Base-by-base conservation (phyloP, 176 grass and related monocot species). In the Alopecurus myosuroides region DNA sequence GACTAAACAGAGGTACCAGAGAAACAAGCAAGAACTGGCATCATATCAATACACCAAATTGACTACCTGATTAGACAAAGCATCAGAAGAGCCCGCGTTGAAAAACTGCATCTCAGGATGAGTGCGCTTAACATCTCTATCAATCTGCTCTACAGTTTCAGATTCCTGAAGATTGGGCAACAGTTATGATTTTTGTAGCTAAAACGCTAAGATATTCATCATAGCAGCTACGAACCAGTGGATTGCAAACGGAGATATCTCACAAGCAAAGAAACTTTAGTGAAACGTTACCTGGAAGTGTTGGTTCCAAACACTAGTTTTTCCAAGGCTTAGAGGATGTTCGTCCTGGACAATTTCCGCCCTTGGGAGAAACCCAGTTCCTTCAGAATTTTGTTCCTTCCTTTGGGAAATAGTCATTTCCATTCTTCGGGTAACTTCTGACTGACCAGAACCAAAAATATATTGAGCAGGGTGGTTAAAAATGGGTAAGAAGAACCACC, bases 91-190 rank as follows among this genome's bases (percentile, higher is more conserved):
- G 72, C 90, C 85, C 3, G 85, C 91, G 68, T 87, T 94, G 73
- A 98, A 98, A 89, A 98, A 98, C 57, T 88, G 82, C 87, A 98
- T 95, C 79, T 98, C 96, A 57, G 96, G 96, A 92, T 98, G 96
- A 50, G 96, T 98, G 37, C 93, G 93, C 63, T 94, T 98, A 82
- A 95, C 96, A 87, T 98, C 96, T 89, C 93, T 91, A 89, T 98
- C 96, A 65, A 98, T 98, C 85, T 98, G 96, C 58, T 98, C 96
- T 52, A 98, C 17, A 68, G 80, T 95, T 82, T 98, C 96, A 73
- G 91, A 86, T 68, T 98, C 96, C 96, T 98, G 79, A 87, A 56
- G 55, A 70, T 75, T 48, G 11, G 73, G 77, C 14, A 80, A n/a
- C 50, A 66, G 49, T 55, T 20, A 30, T 76, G n/a, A 36, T 70